phyloP scores from a whole-genome alignment of 1,139 yeast species.

The Pichia sp. region DNA sequence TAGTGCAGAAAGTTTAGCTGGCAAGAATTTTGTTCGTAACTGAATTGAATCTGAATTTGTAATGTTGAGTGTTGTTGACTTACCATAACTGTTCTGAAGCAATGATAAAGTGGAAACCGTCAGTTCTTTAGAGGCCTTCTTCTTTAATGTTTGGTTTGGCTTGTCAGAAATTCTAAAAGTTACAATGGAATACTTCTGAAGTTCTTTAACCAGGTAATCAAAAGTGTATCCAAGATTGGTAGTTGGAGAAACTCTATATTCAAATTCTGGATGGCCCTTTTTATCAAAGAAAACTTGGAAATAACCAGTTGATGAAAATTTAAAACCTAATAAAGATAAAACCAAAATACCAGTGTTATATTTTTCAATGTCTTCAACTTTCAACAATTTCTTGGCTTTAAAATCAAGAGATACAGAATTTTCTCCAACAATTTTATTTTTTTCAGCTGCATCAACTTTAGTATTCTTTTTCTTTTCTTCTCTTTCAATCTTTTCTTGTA shows the following conservation, averaged over 20 bases:
- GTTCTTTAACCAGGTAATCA: constrained; percentile 67
- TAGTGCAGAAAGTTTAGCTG: constrained; percentile 51
- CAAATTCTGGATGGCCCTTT: constrained; percentile 55
- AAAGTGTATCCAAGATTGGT: constrained; percentile 53
- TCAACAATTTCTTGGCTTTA: constrained; percentile 48
- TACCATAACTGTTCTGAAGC: constrained; percentile 55
- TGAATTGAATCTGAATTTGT: constrained; percentile 42
- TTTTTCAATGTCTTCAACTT: constrained; percentile 55
- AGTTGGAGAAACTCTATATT: constrained; percentile 40
- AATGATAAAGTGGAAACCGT: constrained; percentile 64
- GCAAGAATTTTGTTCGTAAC: constrained; percentile 73
- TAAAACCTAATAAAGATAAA: constrained; percentile 55
- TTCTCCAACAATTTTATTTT: constrained; percentile 23
- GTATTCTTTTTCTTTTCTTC: constrained; percentile 26
- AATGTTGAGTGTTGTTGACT: constrained; percentile 52
- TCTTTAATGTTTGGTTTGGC: constrained; percentile 46
- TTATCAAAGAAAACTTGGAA: constrained; percentile 74
- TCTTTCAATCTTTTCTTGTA: constrained; percentile 17
- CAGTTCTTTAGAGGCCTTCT: constrained; percentile 55
- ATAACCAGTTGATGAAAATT: constrained; percentile 46
- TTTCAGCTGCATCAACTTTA: constrained; percentile 21
- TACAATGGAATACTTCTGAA: constrained; percentile 59
- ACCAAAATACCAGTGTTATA: constrained; percentile 74
- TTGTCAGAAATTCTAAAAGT: constrained; percentile 56
- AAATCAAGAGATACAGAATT: constrained; percentile 37